phyloP scores from a whole-genome alignment of 345 rosid genomes.

The Citrus unshiu region DNA sequence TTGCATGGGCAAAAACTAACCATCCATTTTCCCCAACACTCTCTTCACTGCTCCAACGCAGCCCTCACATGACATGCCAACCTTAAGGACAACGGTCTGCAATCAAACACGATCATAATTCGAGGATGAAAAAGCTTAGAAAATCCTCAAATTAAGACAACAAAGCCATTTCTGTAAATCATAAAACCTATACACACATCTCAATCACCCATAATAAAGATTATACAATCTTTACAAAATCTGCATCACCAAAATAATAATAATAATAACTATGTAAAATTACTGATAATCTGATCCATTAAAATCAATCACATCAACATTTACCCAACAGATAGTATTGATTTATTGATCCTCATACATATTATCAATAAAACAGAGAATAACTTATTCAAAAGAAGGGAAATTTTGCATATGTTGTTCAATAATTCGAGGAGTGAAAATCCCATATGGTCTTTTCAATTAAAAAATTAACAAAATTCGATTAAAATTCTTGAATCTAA shows the following conservation, averaged over 20 bases:
- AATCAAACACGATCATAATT: conserved; percentile 5
- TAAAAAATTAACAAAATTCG: no score
- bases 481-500: no score
- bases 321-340: no score
- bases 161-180: neutral
- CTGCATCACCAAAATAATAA: neutral
- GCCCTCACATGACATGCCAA: conserved; percentile 81
- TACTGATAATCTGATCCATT: no score
- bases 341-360: no score
- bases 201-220: neutral
- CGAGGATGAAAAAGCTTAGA: neutral
- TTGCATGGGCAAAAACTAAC: conserved; percentile 24
- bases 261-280: no score
- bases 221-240: neutral
- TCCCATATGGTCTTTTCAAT: no score
- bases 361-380: no score
- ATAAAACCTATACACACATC: neutral
- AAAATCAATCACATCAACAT: no score
- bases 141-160: neutral
- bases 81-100: conserved; percentile 82
- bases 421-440: no score
- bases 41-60: conserved; percentile 83
- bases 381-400: no score
- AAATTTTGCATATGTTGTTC: no score
- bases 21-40: conserved; percentile 86